phyloP scores from a whole-genome alignment of 73 alveolate species.

The Paramecium tetraurelia region DNA sequence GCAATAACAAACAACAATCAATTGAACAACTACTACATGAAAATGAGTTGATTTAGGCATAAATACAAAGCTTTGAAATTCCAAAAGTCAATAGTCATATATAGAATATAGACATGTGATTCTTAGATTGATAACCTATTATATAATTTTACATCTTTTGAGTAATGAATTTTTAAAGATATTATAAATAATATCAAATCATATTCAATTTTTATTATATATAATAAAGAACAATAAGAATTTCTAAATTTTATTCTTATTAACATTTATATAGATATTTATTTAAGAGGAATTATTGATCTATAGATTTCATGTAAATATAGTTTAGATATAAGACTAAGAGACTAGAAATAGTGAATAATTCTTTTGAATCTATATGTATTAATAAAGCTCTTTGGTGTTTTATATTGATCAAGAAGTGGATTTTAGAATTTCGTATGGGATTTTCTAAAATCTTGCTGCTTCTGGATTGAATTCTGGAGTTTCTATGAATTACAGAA shows the following conservation, averaged over 20 bases:
- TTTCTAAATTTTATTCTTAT: too few species aligned
- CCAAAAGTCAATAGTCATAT: neutral
- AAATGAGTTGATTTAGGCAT: neutral
- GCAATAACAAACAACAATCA: neutral
- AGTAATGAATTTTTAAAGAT: too few species aligned
- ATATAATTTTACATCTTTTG: neutral
- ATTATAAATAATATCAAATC: too few species aligned
- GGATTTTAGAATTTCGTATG: constrained; percentile 82
- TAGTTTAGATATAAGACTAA: too few species aligned
- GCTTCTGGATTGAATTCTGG: constrained; percentile 99
- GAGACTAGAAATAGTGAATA: too few species aligned
- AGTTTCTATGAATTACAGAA: constrained; percentile 97
- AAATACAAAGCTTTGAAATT: neutral
- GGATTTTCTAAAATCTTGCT: constrained; percentile 96
- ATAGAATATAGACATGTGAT: neutral
- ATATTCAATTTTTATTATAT: too few species aligned
- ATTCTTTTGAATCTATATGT: too few species aligned
- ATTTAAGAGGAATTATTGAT: too few species aligned
- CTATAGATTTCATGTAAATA: too few species aligned
- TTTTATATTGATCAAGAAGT: neutral
- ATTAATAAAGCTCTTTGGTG: neutral
- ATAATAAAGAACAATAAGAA: too few species aligned
- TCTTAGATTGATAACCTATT: neutral
- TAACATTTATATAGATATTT: too few species aligned
- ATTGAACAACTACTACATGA: neutral